phyloP scores from a whole-genome alignment of 2,329 filamentous ascomycete genomes.

The Aspergillus aculeatinus region DNA sequence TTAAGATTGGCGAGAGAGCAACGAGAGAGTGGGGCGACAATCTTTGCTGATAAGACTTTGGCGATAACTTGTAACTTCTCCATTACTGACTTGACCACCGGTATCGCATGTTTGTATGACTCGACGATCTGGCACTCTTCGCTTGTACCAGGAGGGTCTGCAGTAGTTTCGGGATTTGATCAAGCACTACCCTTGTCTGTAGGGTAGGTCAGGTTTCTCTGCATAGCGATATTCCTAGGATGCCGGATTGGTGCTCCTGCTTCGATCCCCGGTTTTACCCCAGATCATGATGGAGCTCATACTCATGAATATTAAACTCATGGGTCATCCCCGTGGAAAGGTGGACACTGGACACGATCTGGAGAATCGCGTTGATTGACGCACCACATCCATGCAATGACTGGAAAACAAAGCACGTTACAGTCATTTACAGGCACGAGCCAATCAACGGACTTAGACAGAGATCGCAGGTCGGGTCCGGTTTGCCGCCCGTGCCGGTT shows the following conservation, averaged over 20 bases:
- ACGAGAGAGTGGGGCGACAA: not conserved
- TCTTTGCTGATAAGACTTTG: not conserved
- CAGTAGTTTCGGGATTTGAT: not conserved
- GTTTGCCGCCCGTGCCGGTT: conserved; percentile 32
- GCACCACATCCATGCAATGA: not conserved
- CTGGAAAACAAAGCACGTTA: not conserved
- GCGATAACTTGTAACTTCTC: not conserved
- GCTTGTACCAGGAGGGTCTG: not conserved
- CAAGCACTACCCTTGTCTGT: not conserved
- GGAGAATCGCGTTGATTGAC: not conserved
- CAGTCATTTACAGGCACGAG: not conserved
- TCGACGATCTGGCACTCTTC: not conserved
- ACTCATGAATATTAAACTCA: not conserved
- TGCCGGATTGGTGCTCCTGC: not conserved
- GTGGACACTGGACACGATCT: not conserved
- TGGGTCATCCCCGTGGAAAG: not conserved
- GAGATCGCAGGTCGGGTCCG: conserved; percentile 7
- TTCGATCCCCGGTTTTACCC: not conserved
- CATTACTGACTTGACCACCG: not conserved
- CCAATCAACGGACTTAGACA: not conserved
- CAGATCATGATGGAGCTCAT: not conserved
- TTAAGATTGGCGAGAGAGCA: not conserved
- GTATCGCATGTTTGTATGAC: not conserved
- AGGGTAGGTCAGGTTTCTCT: not conserved
- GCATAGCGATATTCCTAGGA: not conserved